Evolutionary conservation across 345 rosid genomes (phyloP), one percentile per base, ranked within the genome.

Genomic region (Excoecaria cochinchinensis): DNA sequence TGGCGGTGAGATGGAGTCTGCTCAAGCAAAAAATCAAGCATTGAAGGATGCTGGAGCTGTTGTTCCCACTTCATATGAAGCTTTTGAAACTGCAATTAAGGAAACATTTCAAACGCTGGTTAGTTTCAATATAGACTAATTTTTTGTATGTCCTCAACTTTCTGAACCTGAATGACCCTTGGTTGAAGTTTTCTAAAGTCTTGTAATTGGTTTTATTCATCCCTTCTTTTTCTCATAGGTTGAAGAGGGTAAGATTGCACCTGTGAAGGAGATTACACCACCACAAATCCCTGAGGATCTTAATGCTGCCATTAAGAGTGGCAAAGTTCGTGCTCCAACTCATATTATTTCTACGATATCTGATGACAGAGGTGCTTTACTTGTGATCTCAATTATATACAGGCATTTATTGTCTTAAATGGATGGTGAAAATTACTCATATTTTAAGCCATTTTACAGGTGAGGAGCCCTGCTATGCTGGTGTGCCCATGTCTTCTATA

Each of bases 261-360:
- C 94, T 25, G 83, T 91, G 15, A 95, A 95, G 86, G 98, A 95
- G 83, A 76, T 88, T 64, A 86, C 75, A 25, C 99, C 98, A 64
- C 97, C 98, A 63, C 94, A 88, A 84, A 93, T 95, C 79, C 99
- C 99, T 0, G 98, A 93, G 86, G 99, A 95, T 89, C 98, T 95
- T 77, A 91, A 82, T 79, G 79, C 80, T 19, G 99, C 98, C 61
- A 95, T 93, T 53, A 95, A 90, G 90, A 90, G 97, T 36, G 98
- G 99, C 75, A 95, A 93, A 91, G 96, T 93, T 61, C 90, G 98
- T 31, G 98, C 99, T 71, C 98, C 98, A 50, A 95, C 99, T 72
- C 99, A 93, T 78, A 87, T 95, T 76, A 93, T 95, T 75, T 95
- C 99, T 1, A 93, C 99, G 73, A 95, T 93, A 77, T 93, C 98